phyloP scores from a whole-genome alignment of 306 rosid genomes.

The Datisca glomerata region DNA sequence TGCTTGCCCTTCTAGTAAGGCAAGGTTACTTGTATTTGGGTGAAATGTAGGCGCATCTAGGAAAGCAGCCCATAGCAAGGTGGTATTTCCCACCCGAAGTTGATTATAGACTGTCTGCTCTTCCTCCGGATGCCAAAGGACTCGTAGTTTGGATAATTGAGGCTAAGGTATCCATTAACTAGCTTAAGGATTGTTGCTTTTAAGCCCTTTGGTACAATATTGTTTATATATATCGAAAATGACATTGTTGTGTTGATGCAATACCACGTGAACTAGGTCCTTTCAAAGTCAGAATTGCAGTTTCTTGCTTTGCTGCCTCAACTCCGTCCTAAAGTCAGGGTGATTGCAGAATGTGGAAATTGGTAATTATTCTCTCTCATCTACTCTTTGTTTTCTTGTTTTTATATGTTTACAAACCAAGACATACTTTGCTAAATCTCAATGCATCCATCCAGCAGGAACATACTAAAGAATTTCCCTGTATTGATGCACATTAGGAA shows the following conservation, averaged over 20 bases:
- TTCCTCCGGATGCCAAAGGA: constrained; percentile 80
- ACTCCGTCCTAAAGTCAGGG: constrained; percentile 83
- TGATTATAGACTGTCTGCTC: constrained; percentile 77
- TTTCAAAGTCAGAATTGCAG: constrained; percentile 85
- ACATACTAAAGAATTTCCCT: too few species aligned
- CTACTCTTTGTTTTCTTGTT: too few species aligned
- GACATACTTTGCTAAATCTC: too few species aligned
- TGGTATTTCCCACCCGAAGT: constrained; percentile 98
- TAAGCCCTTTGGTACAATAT: neutral
- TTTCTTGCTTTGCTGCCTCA: constrained; percentile 79
- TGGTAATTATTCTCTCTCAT: constrained; percentile 41
- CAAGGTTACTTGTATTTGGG: neutral
- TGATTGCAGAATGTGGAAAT: constrained; percentile 91
- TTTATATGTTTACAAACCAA: too few species aligned
- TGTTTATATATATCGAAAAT: too few species aligned
- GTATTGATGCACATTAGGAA: too few species aligned
- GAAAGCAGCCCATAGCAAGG: constrained; percentile 62
- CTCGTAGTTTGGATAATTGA: constrained; percentile 51
- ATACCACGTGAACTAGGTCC: constrained; percentile 40
- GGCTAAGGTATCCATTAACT: constrained; percentile 31
- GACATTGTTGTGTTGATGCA: neutral
- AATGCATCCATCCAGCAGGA: too few species aligned
- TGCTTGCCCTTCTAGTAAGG: neutral
- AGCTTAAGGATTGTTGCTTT: neutral
- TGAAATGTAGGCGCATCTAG: constrained; percentile 37